Conservation (phyloP, 139 green algal genomes). For the Mychonastes homosphaera region DNA sequence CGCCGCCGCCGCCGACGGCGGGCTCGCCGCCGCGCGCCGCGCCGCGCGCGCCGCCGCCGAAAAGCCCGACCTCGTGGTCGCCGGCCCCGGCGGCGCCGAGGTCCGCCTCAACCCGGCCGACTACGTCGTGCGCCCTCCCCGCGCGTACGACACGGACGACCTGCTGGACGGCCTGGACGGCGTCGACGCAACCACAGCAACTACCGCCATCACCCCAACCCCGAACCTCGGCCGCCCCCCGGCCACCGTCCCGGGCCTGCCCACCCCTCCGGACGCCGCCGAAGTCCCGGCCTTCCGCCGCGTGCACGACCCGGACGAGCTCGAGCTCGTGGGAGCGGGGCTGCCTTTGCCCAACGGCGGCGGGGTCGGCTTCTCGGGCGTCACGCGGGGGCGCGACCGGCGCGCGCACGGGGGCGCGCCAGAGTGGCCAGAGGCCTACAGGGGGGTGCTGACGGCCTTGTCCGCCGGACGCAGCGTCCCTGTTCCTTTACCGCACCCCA, state of each 20-base stretch:
- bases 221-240: too few species aligned
- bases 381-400: background rate
- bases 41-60: too few species aligned
- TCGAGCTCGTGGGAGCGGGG: conserved; percentile 30
- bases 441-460: conserved; percentile 9
- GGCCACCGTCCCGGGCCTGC: too few species aligned
- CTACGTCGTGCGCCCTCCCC: too few species aligned
- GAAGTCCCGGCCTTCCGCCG: conserved; percentile 19
- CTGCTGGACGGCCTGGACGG: conserved; percentile 15
- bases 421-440: conserved; percentile 37
- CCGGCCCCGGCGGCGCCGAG: too few species aligned
- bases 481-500: conserved; percentile 39
- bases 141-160: conserved; percentile 8
- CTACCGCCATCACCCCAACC: background rate
- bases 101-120: too few species aligned
- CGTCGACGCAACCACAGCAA: conserved; percentile 2
- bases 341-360: conserved; percentile 40
- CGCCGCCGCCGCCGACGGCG: too few species aligned
- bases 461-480: conserved; percentile 12
- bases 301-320: conserved; percentile 28
- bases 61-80: too few species aligned
- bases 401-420: background rate
- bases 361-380: background rate
- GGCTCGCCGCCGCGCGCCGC: too few species aligned
- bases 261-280: too few species aligned